phyloP scores from a whole-genome alignment of 1,284 basidiomycete genomes.

The Afroboletus lepidellus region DNA sequence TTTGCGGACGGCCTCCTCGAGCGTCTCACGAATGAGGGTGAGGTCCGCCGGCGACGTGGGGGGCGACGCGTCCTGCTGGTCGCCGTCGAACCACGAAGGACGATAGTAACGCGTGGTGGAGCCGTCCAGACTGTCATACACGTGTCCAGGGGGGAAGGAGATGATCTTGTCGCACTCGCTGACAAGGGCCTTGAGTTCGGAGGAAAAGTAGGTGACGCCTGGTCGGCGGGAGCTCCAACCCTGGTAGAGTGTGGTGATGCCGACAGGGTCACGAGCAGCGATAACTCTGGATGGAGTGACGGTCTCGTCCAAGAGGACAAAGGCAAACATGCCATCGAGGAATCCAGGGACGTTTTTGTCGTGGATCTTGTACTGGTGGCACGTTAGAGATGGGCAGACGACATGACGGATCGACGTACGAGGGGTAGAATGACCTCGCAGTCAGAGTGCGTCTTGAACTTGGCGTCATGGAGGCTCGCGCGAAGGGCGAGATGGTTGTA shows the following conservation, averaged over 20 bases:
- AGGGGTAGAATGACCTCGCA: conserved; percentile 97
- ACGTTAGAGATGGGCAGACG: background rate
- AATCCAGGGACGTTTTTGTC: conserved; percentile 73
- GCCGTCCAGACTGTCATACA: conserved; percentile 82
- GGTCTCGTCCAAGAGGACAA: conserved; percentile 93
- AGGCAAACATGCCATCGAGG: conserved; percentile 99
- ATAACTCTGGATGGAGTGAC: conserved; percentile 88
- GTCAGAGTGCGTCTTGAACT: conserved; percentile 98
- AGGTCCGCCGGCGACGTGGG: conserved; percentile 73
- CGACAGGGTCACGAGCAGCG: conserved; percentile 96
- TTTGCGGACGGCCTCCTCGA: conserved; percentile 94
- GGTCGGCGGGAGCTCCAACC: conserved; percentile 88
- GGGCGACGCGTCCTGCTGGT: conserved; percentile 55
- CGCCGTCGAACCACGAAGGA: conserved; percentile 84
- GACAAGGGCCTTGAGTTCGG: conserved; percentile 91
- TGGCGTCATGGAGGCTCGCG: conserved; percentile 64
- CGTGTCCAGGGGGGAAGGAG: conserved; percentile 96
- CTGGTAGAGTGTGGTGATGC: conserved; percentile 98
- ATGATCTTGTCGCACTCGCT: conserved; percentile 95
- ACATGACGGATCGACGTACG: conserved; percentile 44
- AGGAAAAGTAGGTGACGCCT: conserved; percentile 88
- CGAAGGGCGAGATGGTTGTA: conserved; percentile 95
- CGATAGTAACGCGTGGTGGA: conserved; percentile 82
- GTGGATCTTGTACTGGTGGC: conserved; percentile 76
- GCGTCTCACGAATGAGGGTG: conserved; percentile 70